Evolutionary conservation across 1,284 basidiomycete species (phyloP).

Genomic region (Sporisorium graminicola): DNA sequence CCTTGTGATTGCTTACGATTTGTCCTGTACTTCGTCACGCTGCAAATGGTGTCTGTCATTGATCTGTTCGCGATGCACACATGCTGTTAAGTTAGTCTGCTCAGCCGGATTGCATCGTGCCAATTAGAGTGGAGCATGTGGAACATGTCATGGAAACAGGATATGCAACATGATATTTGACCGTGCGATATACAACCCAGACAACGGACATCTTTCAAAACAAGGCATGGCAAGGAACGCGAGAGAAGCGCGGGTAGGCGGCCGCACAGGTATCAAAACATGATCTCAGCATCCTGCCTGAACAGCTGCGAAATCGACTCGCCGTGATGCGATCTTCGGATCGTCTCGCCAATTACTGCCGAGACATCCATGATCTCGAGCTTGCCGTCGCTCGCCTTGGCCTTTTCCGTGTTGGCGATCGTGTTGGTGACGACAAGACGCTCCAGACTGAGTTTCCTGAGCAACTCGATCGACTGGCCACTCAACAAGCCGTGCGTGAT

Average conservation of each 20-base stretch:
- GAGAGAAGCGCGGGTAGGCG: background rate
- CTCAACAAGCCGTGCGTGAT: conserved; percentile 93
- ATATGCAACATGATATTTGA: background rate
- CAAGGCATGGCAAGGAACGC: background rate
- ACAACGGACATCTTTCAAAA: no score
- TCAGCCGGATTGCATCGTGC: no score
- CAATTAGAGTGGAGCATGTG: no score
- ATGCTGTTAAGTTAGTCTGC: background rate
- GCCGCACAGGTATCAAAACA: conserved; percentile 44
- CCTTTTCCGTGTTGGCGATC: conserved; percentile 75
- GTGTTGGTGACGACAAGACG: conserved; percentile 90
- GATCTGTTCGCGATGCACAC: conserved; percentile 9
- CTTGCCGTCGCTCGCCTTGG: conserved; percentile 72
- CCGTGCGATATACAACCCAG: conserved; percentile 1
- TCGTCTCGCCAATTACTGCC: conserved; percentile 92
- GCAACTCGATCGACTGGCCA: conserved; percentile 82
- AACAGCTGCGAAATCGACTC: conserved; percentile 74
- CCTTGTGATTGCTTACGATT: background rate
- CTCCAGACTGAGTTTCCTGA: conserved; percentile 84
- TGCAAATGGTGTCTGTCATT: background rate
- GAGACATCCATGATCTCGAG: conserved; percentile 82
- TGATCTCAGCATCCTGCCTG: conserved; percentile 64
- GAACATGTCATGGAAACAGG: no score
- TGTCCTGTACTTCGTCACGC: conserved; percentile 9
- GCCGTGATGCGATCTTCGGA: conserved; percentile 95